Evolutionary conservation across 805 yeast species (phyloP).

Genomic region (Candida golubevii): DNA sequence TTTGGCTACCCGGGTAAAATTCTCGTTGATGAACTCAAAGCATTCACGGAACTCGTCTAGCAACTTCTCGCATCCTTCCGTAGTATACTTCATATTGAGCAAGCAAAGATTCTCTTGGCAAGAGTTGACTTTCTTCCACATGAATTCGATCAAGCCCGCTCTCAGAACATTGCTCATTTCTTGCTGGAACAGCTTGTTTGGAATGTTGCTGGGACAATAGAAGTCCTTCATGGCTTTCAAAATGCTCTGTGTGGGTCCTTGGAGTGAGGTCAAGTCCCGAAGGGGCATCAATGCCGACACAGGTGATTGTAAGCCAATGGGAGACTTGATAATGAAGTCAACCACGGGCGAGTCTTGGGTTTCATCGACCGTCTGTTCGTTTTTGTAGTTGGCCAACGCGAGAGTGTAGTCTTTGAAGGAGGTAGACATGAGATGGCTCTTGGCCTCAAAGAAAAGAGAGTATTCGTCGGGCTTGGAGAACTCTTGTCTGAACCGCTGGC

Average conservation of each 20-base stretch:
- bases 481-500: neutral
- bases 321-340: neutral
- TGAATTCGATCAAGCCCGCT: neutral
- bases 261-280: neutral
- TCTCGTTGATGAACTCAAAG: neutral
- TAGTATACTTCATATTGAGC: neutral
- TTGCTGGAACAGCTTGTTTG: neutral
- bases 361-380: neutral
- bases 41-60: neutral
- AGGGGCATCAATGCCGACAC: neutral
- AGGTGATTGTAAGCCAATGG: neutral
- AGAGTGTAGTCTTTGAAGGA: neutral
- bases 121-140: neutral
- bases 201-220: neutral
- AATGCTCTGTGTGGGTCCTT: neutral
- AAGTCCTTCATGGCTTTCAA: neutral
- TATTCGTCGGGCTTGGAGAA: neutral
- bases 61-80: neutral
- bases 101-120: neutral
- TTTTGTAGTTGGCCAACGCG: neutral
- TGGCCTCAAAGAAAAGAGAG: neutral
- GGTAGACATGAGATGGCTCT: neutral
- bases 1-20: neutral
- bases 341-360: too few relatives aligned
- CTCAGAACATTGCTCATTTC: neutral